These are phyloP conservation scores for Silene uniflora DNA, from an alignment of 148 eudicot genomes.

Conservation along the genomic window DNA sequence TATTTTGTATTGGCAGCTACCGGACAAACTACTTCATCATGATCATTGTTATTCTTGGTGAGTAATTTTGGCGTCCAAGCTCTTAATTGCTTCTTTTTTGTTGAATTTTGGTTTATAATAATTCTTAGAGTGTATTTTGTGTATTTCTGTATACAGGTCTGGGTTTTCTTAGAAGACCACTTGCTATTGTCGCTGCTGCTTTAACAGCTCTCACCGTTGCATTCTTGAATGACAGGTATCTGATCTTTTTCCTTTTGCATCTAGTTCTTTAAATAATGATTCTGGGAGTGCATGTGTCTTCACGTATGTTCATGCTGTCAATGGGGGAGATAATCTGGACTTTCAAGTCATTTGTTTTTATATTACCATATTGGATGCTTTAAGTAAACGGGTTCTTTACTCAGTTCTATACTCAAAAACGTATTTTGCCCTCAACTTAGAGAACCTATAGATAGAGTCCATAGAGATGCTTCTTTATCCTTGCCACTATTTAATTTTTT, in stretches of 20 bases:
- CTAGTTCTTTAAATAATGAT: not conserved
- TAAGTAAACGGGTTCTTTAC: not conserved
- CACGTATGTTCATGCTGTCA: not conserved
- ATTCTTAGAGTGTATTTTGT: not conserved
- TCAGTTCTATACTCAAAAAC: too few species aligned
- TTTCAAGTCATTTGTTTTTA: not conserved
- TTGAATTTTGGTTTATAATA: not conserved
- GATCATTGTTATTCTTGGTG: slow-evolving; percentile 82
- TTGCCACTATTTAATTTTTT: too few species aligned
- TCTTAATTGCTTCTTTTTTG: slow-evolving; percentile 5
- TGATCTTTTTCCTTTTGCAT: not conserved
- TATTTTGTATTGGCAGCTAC: slow-evolving; percentile 55
- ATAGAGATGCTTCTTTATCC: too few species aligned
- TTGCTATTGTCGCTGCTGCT: slow-evolving; percentile 81
- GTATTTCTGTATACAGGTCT: slow-evolving; percentile 45
- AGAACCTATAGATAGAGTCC: too few species aligned
- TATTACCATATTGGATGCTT: not conserved
- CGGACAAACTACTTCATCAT: slow-evolving; percentile 89
- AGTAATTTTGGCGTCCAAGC: slow-evolving; percentile 18
- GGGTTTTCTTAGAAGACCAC: slow-evolving; percentile 86
- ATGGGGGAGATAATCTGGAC: not conserved
- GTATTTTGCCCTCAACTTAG: too few species aligned
- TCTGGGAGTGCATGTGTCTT: not conserved
- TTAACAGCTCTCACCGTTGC: slow-evolving; percentile 78
- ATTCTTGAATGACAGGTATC: slow-evolving; percentile 86